Evolutionary conservation across 768 basidiomycete species (phyloP).

Genomic region (Mycena amicta): DNA sequence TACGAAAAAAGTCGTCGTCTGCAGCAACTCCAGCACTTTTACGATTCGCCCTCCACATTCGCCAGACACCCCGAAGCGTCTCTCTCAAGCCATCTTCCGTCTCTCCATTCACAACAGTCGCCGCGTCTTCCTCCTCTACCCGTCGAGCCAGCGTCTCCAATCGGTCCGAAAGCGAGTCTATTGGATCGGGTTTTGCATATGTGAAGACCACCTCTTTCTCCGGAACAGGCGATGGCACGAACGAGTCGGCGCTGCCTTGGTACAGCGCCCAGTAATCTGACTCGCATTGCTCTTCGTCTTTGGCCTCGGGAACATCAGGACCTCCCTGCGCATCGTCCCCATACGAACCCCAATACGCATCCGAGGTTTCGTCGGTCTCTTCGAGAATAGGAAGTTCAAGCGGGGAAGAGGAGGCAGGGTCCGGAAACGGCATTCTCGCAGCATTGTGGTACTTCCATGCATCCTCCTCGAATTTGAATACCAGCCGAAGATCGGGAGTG

Average conservation of each 20-base stretch:
- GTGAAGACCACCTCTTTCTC: conserved; percentile 16
- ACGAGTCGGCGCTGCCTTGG: conserved; percentile 57
- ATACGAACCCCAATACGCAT: conserved; percentile 74
- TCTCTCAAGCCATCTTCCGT: conserved; percentile 52
- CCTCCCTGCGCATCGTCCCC: conserved; percentile 40
- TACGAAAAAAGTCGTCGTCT: conserved; percentile 40
- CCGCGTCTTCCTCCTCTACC: conserved; percentile 12
- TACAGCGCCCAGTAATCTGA: conserved; percentile 61
- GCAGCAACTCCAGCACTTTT: conserved; percentile 12
- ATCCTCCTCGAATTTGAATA: conserved; percentile 66
- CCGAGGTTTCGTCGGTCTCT: conserved; percentile 46
- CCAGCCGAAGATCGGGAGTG: conserved; percentile 52
- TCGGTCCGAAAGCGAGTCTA: conserved; percentile 10
- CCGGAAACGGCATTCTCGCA: conserved; percentile 71
- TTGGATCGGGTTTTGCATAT: conserved; percentile 1
- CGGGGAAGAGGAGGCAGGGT: conserved; percentile 36
- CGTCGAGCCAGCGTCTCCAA: conserved; percentile 15
- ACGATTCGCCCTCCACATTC: conserved; percentile 52
- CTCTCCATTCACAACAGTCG: conserved; percentile 14
- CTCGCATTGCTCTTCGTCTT: conserved; percentile 35
- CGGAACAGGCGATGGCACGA: conserved; percentile 47
- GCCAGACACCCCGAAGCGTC: conserved; percentile 58
- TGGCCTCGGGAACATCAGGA: conserved; percentile 18
- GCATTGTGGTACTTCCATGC: conserved; percentile 81
- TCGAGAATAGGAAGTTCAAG: conserved; percentile 30